phyloP scores from a whole-genome alignment of 768 basidiomycete genomes.

The Lepiota venenata region DNA sequence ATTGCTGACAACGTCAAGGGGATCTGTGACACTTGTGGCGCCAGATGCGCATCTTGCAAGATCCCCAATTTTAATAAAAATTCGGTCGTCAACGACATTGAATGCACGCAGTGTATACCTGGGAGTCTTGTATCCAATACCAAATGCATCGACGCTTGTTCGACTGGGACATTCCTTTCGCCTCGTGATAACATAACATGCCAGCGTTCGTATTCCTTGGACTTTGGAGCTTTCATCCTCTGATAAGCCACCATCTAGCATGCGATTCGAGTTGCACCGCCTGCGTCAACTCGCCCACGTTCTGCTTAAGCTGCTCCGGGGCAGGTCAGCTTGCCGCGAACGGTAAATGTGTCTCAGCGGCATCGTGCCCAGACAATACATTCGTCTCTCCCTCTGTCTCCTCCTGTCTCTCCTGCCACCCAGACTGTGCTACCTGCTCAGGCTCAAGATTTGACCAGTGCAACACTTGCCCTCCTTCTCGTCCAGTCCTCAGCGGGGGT shows the following conservation, averaged over 20 bases:
- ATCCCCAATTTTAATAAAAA: constrained; percentile 67
- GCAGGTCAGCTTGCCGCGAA: constrained; percentile 57
- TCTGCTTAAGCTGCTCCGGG: constrained; percentile 70
- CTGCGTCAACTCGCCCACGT: constrained; percentile 63
- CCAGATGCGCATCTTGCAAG: constrained; percentile 72
- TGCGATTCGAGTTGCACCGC: constrained; percentile 72
- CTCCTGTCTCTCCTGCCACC: constrained; percentile 73
- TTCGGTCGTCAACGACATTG: constrained; percentile 60
- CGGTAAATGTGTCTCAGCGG: constrained; percentile 59
- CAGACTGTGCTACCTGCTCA: constrained; percentile 78
- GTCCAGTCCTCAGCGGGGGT: constrained; percentile 71
- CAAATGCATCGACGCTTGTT: constrained; percentile 65
- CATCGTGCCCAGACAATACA: constrained; percentile 65
- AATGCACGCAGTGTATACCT: constrained; percentile 76
- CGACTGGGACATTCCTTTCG: constrained; percentile 69
- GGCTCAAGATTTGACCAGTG: constrained; percentile 76
- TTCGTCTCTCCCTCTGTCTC: constrained; percentile 63
- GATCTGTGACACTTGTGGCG: constrained; percentile 81
- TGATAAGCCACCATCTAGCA: constrained; percentile 29
- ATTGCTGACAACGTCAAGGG: constrained; percentile 80
- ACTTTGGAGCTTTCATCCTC: background rate
- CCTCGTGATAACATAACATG: constrained; percentile 73
- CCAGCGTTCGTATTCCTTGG: constrained; percentile 34
- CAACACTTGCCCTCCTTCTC: constrained; percentile 58
- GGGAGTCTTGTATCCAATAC: constrained; percentile 74